Evolutionary conservation across 2,329 filamentous ascomycete species (phyloP).

Genomic region (Monosporascus ibericus): DNA sequence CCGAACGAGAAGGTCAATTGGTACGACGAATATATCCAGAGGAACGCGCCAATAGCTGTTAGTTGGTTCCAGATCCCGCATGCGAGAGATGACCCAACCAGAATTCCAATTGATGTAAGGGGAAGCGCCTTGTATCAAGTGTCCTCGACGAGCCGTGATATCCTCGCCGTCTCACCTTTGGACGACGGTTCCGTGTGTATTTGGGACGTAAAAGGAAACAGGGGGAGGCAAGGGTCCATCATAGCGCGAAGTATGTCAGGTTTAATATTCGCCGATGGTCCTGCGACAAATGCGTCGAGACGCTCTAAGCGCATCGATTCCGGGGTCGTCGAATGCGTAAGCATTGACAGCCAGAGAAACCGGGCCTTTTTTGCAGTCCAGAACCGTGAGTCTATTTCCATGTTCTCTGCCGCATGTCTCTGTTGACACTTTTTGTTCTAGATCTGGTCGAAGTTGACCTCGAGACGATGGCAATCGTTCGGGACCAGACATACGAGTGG

Average conservation of each 20-base stretch:
- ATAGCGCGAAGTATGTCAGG: constrained; percentile 60
- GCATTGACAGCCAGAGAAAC: constrained; percentile 61
- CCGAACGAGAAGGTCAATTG: constrained; percentile 68
- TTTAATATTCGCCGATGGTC: constrained; percentile 55
- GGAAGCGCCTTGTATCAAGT: constrained; percentile 65
- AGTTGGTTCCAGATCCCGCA: constrained; percentile 69
- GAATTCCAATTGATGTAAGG: constrained; percentile 57
- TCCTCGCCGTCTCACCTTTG: constrained; percentile 65
- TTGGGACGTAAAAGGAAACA: constrained; percentile 66
- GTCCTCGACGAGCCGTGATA: constrained; percentile 42
- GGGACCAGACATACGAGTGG: constrained; percentile 68
- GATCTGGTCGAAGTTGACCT: constrained; percentile 78
- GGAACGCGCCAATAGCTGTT: constrained; percentile 66
- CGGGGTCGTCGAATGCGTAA: constrained; percentile 74
- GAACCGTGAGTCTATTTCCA: constrained; percentile 44
- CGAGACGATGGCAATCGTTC: constrained; percentile 61
- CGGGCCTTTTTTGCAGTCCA: constrained; percentile 77
- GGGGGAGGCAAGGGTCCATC: constrained; percentile 53
- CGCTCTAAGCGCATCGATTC: constrained; percentile 63
- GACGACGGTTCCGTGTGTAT: constrained; percentile 84
- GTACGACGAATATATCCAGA: constrained; percentile 85
- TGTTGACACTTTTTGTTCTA: constrained; percentile 17
- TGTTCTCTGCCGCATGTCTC: not conserved
- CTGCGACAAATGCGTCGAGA: constrained; percentile 36
- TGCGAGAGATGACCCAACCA: constrained; percentile 32